A percentile compares a stretch with the other conserved stretches of the same genome.
Evolutionary conservation across 164 flowering plant species (phyloP).

Genomic region (Santalum album): DNA sequence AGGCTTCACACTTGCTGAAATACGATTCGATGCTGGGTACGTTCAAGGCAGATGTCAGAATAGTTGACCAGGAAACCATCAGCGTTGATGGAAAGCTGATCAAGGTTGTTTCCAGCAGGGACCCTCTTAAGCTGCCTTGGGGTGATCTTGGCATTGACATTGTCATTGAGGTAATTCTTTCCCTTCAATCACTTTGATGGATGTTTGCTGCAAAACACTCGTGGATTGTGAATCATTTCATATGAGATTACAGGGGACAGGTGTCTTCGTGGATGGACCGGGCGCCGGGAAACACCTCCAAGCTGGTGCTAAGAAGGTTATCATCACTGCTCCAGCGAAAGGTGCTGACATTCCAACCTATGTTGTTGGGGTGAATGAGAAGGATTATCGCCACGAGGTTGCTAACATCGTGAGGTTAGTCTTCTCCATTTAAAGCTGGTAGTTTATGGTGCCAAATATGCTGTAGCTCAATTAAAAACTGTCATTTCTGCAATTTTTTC

Average conservation of each 20-base stretch:
- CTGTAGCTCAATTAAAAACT: too few relatives aligned
- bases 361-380: slow-evolving; percentile 87
- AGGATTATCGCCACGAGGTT: slow-evolving; percentile 71
- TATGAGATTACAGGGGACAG: slow-evolving; percentile 70
- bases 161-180: slow-evolving; percentile 72
- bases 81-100: slow-evolving; percentile 85
- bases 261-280: slow-evolving; percentile 96
- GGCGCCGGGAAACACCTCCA: slow-evolving; percentile 98
- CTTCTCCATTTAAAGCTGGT: neutral
- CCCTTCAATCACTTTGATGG: neutral
- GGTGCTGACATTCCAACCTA: slow-evolving; percentile 98
- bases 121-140: slow-evolving; percentile 95
- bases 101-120: slow-evolving; percentile 92
- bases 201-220: too few relatives aligned
- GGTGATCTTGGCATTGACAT: slow-evolving; percentile 95
- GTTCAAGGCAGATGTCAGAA: slow-evolving; percentile 89
- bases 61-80: slow-evolving; percentile 70
- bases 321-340: slow-evolving; percentile 96
- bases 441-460: neutral
- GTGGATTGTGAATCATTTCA: too few relatives aligned
- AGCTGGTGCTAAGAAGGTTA: slow-evolving; percentile 98
- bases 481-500: too few relatives aligned
- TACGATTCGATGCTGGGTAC: slow-evolving; percentile 94
- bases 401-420: slow-evolving; percentile 73
- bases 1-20: slow-evolving; percentile 97